Evolutionary conservation across 208 protist species (phyloP).

Genomic region (Crithidia acanthocephali): DNA sequence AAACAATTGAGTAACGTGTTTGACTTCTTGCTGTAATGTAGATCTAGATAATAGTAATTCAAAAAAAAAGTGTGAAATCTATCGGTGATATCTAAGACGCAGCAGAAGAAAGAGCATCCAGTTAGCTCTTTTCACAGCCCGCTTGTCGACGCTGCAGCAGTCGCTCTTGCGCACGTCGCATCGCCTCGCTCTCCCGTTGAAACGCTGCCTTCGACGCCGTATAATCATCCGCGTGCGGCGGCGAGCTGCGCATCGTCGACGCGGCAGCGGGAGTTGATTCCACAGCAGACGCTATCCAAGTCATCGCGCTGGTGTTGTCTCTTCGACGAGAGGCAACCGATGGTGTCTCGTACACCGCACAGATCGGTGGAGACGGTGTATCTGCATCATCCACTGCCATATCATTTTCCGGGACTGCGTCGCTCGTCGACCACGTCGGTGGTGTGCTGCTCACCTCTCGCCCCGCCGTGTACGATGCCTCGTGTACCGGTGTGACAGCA

Average conservation of each 20-base stretch:
- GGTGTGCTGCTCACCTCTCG: background rate
- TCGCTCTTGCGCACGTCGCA: background rate
- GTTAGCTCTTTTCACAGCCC: background rate
- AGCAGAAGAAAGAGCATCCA: too few species aligned
- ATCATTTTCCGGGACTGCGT: background rate
- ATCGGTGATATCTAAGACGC: too few species aligned
- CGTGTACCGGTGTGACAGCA: background rate
- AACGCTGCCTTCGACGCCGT: slow-evolving; percentile 6
- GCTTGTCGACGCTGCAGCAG: background rate
- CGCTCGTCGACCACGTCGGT: background rate
- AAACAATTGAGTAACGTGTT: too few species aligned
- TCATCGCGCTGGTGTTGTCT: too few species aligned
- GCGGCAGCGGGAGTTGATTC: too few species aligned
- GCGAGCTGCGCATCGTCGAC: background rate
- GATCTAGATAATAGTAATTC: too few species aligned
- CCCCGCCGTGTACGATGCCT: background rate
- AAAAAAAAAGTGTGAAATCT: background rate
- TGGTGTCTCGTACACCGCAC: too few species aligned
- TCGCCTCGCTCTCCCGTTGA: slow-evolving; percentile 5
- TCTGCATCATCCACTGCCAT: too few species aligned
- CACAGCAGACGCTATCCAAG: background rate
- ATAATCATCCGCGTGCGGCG: background rate
- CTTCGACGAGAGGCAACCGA: too few species aligned
- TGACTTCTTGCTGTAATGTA: too few species aligned
- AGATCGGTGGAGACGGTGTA: too few species aligned